These are phyloP conservation scores for Sergeia podlipaevii DNA, from an alignment of 208 protist species.

Conservation along the genomic window DNA sequence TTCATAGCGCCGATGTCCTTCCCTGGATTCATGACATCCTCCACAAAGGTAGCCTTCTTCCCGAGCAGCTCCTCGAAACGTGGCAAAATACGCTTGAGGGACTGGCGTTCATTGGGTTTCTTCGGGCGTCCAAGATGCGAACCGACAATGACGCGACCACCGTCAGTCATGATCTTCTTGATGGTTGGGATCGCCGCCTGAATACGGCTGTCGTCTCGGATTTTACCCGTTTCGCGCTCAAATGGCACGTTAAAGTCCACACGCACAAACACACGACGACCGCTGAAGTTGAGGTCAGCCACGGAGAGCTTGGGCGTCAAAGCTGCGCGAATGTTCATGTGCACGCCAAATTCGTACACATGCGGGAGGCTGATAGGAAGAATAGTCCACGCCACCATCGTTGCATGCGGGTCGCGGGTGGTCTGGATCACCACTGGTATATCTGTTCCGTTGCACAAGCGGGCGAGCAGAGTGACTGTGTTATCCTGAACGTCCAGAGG, in stretches of 20 bases:
- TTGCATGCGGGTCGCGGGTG: constrained; percentile 84
- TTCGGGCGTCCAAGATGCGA: constrained; percentile 99
- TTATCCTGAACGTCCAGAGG: constrained; percentile 80
- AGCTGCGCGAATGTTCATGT: constrained; percentile 84
- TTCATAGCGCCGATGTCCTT: constrained; percentile 64
- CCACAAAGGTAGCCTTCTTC: constrained; percentile 50
- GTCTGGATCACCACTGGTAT: constrained; percentile 83
- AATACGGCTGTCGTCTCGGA: constrained; percentile 96
- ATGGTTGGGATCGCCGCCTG: constrained; percentile 96
- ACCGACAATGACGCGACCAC: constrained; percentile 90
- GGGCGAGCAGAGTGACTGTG: constrained; percentile 72
- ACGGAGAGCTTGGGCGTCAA: constrained; percentile 87
- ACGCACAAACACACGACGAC: constrained; percentile 94
- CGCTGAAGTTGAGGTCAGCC: constrained; percentile 82
- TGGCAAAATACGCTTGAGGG: constrained; percentile 90
- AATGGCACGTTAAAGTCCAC: constrained; percentile 99
- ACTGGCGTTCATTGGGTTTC: constrained; percentile 88
- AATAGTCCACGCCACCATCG: constrained; percentile 85
- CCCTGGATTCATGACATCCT: constrained; percentile 46
- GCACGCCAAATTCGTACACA: constrained; percentile 86
- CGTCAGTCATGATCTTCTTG: constrained; percentile 91
- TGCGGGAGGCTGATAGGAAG: constrained; percentile 68
- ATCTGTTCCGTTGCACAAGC: constrained; percentile 48
- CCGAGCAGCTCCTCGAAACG: constrained; percentile 89
- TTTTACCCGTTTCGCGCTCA: constrained; percentile 82